Evolutionary conservation across 164 flowering plant species (phyloP).

Genomic region (Litsea cubeba): DNA sequence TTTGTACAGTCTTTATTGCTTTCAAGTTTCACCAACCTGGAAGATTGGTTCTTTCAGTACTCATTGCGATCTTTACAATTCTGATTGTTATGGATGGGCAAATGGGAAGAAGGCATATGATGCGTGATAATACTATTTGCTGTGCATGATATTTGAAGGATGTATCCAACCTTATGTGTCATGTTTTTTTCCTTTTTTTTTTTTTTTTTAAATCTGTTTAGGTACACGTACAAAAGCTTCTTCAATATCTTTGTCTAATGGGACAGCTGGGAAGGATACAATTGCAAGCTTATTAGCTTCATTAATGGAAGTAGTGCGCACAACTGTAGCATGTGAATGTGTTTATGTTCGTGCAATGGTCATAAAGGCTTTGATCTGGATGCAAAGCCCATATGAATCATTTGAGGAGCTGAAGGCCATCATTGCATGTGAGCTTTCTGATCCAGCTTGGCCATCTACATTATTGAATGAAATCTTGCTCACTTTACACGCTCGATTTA

Average conservation of each 20-base stretch:
- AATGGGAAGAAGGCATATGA: background rate
- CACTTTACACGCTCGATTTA: constrained; percentile 96
- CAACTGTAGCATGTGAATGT: constrained; percentile 99
- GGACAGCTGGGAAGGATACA: constrained; percentile 65
- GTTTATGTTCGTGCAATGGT: constrained; percentile 98
- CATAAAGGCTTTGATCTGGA: constrained; percentile 97
- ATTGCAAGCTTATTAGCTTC: constrained; percentile 92
- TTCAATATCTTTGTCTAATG: constrained; percentile 46
- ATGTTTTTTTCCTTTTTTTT: background rate
- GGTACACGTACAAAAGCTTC: constrained; percentile 48
- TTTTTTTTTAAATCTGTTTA: constrained; percentile 11
- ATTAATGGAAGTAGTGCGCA: constrained; percentile 96
- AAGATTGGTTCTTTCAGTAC: no score
- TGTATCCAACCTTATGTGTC: background rate
- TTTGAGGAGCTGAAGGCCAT: constrained; percentile 89
- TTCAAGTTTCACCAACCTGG: no score
- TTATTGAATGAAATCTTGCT: constrained; percentile 90
- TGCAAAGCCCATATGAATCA: constrained; percentile 96
- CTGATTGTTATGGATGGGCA: background rate
- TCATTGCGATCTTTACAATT: no score
- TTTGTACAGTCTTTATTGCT: no score
- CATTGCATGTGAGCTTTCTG: constrained; percentile 98
- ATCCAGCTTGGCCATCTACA: constrained; percentile 96
- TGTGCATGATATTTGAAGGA: background rate
- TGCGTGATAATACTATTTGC: background rate